These are phyloP conservation scores for Xylariaceae sp. DNA, from an alignment of 2,329 filamentous ascomycete species.

Conservation along the genomic window DNA sequence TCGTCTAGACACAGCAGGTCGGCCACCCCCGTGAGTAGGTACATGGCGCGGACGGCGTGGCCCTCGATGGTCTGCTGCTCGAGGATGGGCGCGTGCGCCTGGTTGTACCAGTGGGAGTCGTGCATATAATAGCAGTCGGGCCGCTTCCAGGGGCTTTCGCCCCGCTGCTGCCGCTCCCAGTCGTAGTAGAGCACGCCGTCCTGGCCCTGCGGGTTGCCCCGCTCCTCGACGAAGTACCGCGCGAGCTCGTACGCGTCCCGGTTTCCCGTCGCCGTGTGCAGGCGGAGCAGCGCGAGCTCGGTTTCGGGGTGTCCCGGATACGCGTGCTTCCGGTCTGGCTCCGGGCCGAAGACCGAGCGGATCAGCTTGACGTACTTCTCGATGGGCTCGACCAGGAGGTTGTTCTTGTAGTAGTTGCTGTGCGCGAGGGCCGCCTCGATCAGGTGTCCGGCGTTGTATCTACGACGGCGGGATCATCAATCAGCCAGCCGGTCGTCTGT, in stretches of 20 bases:
- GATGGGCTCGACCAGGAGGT: constrained; percentile 54
- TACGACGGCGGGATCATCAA: constrained; percentile 22
- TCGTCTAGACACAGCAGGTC: constrained; percentile 52
- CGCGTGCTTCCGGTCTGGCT: constrained; percentile 52
- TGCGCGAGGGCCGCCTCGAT: constrained; percentile 64
- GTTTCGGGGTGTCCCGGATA: constrained; percentile 63
- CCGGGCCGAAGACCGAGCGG: constrained; percentile 53
- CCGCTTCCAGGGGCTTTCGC: constrained; percentile 50
- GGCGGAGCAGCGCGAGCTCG: constrained; percentile 49
- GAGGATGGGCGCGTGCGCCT: constrained; percentile 58
- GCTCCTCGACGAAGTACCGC: constrained; percentile 59
- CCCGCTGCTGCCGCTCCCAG: constrained; percentile 53
- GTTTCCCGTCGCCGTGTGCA: constrained; percentile 41
- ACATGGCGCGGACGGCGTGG: constrained; percentile 63
- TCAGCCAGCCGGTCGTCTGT: not conserved
- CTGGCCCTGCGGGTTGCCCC: constrained; percentile 55
- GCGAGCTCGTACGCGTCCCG: constrained; percentile 49
- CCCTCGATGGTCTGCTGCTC: constrained; percentile 59
- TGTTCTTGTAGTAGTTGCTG: constrained; percentile 53
- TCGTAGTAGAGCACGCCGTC: constrained; percentile 57
- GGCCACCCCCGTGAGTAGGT: constrained; percentile 60
- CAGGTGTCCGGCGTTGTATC: constrained; percentile 63
- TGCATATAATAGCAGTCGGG: constrained; percentile 51
- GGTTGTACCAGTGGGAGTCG: constrained; percentile 52
- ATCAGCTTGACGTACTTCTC: constrained; percentile 58